A percentile compares a stretch with the other conserved stretches of the same genome.
phyloP scores from a whole-genome alignment of 2,329 filamentous ascomycete genomes.

The Rutstroemia sydowiana region DNA sequence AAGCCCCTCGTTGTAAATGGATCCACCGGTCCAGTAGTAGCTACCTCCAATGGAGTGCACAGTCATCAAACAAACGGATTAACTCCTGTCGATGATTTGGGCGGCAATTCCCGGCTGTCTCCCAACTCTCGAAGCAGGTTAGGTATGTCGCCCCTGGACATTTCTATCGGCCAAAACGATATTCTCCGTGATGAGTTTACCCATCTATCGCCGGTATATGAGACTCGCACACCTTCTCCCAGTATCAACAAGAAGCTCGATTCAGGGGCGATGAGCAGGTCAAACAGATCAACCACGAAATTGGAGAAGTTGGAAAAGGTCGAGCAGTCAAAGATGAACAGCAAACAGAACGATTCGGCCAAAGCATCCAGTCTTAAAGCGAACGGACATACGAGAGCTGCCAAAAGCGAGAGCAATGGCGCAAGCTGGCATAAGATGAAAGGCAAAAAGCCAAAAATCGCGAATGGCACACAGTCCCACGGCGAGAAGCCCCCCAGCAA shows the following conservation, averaged over 20 bases:
- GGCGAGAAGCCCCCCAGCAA: conserved; percentile 51
- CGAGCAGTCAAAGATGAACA: conserved; percentile 9
- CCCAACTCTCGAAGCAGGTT: conserved; percentile 22
- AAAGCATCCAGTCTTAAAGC: conserved; percentile 30
- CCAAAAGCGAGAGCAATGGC: conserved; percentile 46
- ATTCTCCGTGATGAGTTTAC: conserved; percentile 23
- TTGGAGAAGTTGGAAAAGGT: conserved; percentile 15
- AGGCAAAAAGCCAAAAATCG: conserved; percentile 45
- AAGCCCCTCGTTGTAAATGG: conserved; percentile 26
- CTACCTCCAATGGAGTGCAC: conserved; percentile 7
- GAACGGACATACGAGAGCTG: conserved; percentile 46
- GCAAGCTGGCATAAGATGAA: conserved; percentile 50
- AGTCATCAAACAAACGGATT: conserved; percentile 18
- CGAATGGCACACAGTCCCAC: conserved; percentile 35
- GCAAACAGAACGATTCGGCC: conserved; percentile 14
- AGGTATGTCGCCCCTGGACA: conserved; percentile 28
- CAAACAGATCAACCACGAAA: conserved; percentile 11
- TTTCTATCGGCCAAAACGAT: conserved; percentile 22
- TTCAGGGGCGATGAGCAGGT: conserved; percentile 16
- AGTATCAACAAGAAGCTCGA: conserved; percentile 50
- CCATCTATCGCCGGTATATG: conserved; percentile 66
- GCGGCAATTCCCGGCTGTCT: conserved; percentile 21
- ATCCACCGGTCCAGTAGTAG: conserved; percentile 5
- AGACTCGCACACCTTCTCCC: conserved; percentile 65
- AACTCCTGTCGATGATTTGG: conserved; percentile 15